Base-by-base conservation (phyloP, 306 rosid genomes). In the Pterocarpus santalinus region DNA sequence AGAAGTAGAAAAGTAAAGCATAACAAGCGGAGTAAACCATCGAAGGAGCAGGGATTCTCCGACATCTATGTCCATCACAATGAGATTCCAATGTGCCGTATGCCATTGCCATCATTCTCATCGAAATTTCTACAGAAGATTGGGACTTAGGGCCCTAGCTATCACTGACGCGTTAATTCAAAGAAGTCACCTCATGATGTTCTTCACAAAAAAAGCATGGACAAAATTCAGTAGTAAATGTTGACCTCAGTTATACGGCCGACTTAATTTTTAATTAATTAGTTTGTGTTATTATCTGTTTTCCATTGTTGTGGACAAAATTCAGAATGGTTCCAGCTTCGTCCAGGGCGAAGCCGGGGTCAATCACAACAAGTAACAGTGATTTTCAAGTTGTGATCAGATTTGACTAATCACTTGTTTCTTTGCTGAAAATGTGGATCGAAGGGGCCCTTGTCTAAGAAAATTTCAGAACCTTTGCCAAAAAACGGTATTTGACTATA, bases 61-160 rank as follows among this genome's bases (percentile, higher is more conserved):
- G 22, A 56, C 69, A 66, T 9, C 3, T 53, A 8, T 7, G n/a
- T 33, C 22, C 70, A 44, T 67, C 75, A 17, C 69, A 13, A 53
- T 33, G 10, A n/a, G 61, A 52, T 67, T 73, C 68, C 49, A 46
- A 39, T 32, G n/a, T 46, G 51, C 13, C 13, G 5, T 3, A 2
- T 51, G 5, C 47, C 46, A 44, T 60, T n/a, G 39, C 76, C 80
- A 72, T 76, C 74, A 39, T 81, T 76, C 72, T 76, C 85, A 51
- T 49, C 13, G n/a, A 49, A 13, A 46, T 30, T 80, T 56, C 30
- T 16, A 36, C 44, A 28, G 7, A 68, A n/a, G 47, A 64, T 38
- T 7, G 62, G 30, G 32, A 55, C 28, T 55, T 35, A 33, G 72
- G 65, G 36, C 66, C 49, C 60, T 33, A 8, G 10, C 15, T 57